Percentiles rank a stretch among this genome's conserved stretches.
These are phyloP conservation scores for Carex myosuroides DNA, from an alignment of 176 grass and related monocot genomes.

Conservation along the genomic window DNA sequence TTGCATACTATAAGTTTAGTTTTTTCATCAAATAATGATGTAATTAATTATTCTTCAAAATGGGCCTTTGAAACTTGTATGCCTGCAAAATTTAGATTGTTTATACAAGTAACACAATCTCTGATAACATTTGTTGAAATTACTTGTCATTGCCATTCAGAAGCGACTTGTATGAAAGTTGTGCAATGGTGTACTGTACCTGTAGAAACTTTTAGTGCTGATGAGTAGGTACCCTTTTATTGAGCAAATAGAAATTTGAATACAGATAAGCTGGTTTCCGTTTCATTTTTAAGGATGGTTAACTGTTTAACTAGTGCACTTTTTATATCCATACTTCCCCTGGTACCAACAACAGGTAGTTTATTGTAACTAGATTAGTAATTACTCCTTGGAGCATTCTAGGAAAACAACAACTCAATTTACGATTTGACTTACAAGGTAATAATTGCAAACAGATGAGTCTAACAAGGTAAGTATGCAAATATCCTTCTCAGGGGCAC, in stretches of 20 bases:
- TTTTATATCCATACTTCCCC: not conserved
- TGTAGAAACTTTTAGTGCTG: not conserved
- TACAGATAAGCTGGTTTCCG: not conserved
- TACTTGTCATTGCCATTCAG: not conserved
- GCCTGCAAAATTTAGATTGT: not conserved
- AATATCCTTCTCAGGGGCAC: conserved; percentile 58
- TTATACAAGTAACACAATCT: not conserved
- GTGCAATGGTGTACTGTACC: not conserved
- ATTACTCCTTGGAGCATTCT: not conserved
- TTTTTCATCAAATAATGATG: not conserved
- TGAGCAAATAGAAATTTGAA: not conserved
- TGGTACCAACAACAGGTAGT: not conserved
- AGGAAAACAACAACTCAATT: not conserved
- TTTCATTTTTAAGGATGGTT: not conserved
- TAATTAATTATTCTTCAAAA: not conserved
- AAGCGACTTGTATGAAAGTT: not conserved
- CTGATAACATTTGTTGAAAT: not conserved
- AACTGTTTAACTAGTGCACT: not conserved
- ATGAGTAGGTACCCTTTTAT: not conserved
- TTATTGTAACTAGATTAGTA: not conserved
- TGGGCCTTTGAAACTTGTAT: not conserved
- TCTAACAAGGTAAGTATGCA: not conserved
- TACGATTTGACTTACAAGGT: not conserved
- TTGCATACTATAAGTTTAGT: not conserved
- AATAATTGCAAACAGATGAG: not conserved